Percentiles rank a stretch among this genome's conserved stretches.
Evolutionary conservation across 2,329 filamentous ascomycete genomes (phyloP).

Genomic region (Fusarium zealandicum): DNA sequence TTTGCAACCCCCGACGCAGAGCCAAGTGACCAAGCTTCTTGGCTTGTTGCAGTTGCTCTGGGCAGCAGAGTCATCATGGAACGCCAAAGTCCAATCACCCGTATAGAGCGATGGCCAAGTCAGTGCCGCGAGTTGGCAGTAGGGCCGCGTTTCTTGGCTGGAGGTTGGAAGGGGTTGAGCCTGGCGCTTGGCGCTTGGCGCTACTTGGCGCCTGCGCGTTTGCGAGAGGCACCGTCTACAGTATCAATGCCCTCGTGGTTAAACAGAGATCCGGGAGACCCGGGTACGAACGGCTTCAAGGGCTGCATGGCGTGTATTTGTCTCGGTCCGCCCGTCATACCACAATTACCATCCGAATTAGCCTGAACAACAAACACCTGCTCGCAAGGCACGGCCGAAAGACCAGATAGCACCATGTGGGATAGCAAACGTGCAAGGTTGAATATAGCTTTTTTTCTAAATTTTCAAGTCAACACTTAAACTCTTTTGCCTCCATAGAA

Average conservation of each 20-base stretch:
- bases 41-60: conserved; percentile 11
- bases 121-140: conserved; percentile 5
- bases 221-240: not conserved
- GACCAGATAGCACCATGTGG: not conserved
- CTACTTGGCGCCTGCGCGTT: conserved; percentile 30
- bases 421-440: not conserved
- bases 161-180: conserved; percentile 7
- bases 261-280: too few relatives aligned
- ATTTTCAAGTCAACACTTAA: not conserved
- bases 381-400: not conserved
- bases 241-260: too few relatives aligned
- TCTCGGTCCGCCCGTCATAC: not conserved
- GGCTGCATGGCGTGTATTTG: not conserved
- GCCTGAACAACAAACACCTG: not conserved
- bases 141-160: conserved; percentile 16
- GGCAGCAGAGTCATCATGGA: conserved; percentile 1
- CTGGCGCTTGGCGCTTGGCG: conserved; percentile 35
- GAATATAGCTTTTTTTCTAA: not conserved
- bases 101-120: not conserved
- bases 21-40: conserved; percentile 27
- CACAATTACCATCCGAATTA: not conserved
- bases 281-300: too few relatives aligned
- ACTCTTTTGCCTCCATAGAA: not conserved
- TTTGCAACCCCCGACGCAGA: too few relatives aligned
- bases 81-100: conserved; percentile 1